Base-by-base conservation (phyloP, 495 filamentous ascomycete genomes). In the Recurvomyces mirabilis region DNA sequence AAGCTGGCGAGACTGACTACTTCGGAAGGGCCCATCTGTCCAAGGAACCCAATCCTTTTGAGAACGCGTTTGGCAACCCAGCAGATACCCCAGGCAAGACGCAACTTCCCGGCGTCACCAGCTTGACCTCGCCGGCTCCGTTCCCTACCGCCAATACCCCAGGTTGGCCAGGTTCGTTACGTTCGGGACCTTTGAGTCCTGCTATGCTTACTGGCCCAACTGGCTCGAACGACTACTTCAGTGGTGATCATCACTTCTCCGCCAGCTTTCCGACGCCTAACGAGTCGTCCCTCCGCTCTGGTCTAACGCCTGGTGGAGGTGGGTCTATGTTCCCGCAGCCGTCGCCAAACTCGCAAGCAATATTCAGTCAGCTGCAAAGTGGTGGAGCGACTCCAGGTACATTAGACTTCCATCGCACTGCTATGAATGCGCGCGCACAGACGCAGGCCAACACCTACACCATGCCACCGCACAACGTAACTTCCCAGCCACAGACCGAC, bases 241-340 rank as follows among this genome's bases (percentile, higher is more conserved):
- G 49, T 53, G 53, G 50, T 53, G 79, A 83, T 45, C 78, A 80
- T 56, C 83, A 89, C 59, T 75, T 93, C 43, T 70, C 85, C 50
- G 79, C 83, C 38, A 74, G 81, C 24, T 93, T 96, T 59, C 82
- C 82, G n/a, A 96, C 91, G 1, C 93, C 91, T 3, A 95, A 96
- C 76, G 91, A 98, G 65, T 95, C 88, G 0, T 93, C 86, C 1
- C 69, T 98, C 14, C 75, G 91, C 31, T 91, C 85, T 14, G 91
- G 91, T 37, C 64, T 98, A 46, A 98, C 93, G 24, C 91, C 91
- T 14, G 91, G 91, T 39, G 91, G 91, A 31, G 87, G 89, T 56
- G 91, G 91, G 47, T 94, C 89, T 57, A 95, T 98, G 83, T 98
- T 98, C 69, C 86, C 88, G 23, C 83, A 79, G 23, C 84, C 87